phyloP scores from a whole-genome alignment of 257 asterid species.

The Knoxia roxburghii region DNA sequence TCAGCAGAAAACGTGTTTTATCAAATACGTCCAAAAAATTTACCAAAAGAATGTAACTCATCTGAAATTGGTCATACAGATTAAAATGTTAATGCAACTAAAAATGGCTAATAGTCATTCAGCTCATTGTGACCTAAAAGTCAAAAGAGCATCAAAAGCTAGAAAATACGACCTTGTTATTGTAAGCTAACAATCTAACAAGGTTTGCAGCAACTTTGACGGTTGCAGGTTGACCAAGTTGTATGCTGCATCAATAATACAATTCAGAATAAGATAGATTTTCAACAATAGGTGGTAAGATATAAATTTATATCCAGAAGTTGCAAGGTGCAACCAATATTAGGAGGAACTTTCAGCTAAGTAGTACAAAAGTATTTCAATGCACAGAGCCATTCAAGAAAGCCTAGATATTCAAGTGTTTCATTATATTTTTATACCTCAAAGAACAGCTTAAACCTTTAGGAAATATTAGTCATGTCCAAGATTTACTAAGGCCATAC shows the following conservation, averaged over 20 bases:
- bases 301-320: background rate
- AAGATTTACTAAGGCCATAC: background rate
- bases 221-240: conserved; percentile 77
- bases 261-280: background rate
- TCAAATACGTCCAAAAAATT: no score
- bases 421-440: background rate
- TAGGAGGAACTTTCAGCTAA: no score
- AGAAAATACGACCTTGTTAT: conserved; percentile 51
- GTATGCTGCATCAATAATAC: conserved; percentile 45
- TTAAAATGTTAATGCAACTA: no score
- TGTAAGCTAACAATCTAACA: conserved; percentile 52
- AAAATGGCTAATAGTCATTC: no score
- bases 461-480: background rate
- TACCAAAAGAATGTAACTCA: background rate
- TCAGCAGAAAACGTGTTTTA: no score
- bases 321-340: no score
- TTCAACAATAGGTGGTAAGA: no score
- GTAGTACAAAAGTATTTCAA: background rate
- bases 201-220: conserved; percentile 81
- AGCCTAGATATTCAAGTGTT: background rate
- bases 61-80: background rate
- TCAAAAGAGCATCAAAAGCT: background rate
- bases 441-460: no score
- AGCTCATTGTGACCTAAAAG: no score
- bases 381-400: background rate